A percentile compares a stretch with the other conserved stretches of the same genome.
phyloP scores from a whole-genome alignment of 805 yeast species.

The Peterozyma toletana region DNA sequence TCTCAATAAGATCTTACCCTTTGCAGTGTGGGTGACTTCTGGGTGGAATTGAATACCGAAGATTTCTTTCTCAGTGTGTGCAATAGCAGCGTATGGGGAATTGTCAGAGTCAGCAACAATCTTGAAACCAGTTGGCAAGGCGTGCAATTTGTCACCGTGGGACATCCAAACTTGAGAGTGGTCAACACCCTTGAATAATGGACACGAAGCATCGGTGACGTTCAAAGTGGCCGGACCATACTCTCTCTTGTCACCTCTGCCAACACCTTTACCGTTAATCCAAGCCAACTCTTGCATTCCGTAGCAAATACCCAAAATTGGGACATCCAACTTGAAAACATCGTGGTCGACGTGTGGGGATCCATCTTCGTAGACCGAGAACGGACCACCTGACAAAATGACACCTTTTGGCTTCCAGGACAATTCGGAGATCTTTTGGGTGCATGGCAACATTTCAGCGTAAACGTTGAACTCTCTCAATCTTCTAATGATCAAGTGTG shows the following conservation, averaged over 20 bases:
- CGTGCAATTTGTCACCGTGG: slow-evolving; percentile 92
- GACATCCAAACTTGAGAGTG: slow-evolving; percentile 99
- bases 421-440: slow-evolving; percentile 90
- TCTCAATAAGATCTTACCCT: slow-evolving; percentile 80
- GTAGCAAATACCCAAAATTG: slow-evolving; percentile 95
- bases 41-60: slow-evolving; percentile 99
- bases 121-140: slow-evolving; percentile 84
- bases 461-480: slow-evolving; percentile 96
- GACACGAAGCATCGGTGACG: slow-evolving; percentile 60
- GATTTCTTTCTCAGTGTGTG: slow-evolving; percentile 63
- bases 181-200: slow-evolving; percentile 82
- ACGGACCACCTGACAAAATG: slow-evolving; percentile 95
- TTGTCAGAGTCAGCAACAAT: slow-evolving; percentile 87
- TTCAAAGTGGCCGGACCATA: slow-evolving; percentile 92
- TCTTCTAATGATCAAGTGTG: slow-evolving; percentile 94
- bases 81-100: slow-evolving; percentile 94
- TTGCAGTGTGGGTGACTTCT: slow-evolving; percentile 92
- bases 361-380: slow-evolving; percentile 91
- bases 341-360: slow-evolving; percentile 98
- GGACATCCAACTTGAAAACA: slow-evolving; percentile 84
- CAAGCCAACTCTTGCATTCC: slow-evolving; percentile 99
- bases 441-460: slow-evolving; percentile 99
- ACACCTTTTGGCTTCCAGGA: slow-evolving; percentile 95
- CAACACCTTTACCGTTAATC: slow-evolving; percentile 91
- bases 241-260: slow-evolving; percentile 95